Evolutionary conservation across 1,284 basidiomycete genomes (phyloP), one percentile per base, ranked within the genome.

Genomic region (Rhodotorula sp.): DNA sequence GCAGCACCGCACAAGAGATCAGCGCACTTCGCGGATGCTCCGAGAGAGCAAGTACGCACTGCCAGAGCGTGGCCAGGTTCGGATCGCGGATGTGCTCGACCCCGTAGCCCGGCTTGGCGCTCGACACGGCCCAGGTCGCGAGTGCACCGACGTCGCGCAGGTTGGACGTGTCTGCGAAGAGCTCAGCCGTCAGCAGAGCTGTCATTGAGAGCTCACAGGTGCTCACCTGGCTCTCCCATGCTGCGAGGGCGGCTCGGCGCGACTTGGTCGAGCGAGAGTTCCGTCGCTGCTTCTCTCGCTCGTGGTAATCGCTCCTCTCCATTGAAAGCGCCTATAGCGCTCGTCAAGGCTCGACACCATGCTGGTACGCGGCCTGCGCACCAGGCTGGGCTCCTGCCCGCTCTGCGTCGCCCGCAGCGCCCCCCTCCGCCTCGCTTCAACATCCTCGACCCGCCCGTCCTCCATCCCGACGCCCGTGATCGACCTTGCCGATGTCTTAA

Each of bases 61-160:
- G 97, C 97, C 97, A 99, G 78, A 98, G 95, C 0, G 94, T 97
- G 55, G 91, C 89, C 54, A 92, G 89, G 80, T 97, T 91, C 34
- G 87, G 87, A 78, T 98, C 94, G 25, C 89, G 86, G 62, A 99
- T 84, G 83, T 95, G 94, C 78, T 95, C 92, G 27, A 94, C 89
- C 10, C 96, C 95, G 79, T 96, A 97, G 1, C 95, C 95, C 76
- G 95, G 96, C 82, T 99, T 99, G 83, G 89, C 94, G 0, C 91
- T 94, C 29, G 94, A 97, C 15, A 99, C 94, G n/a, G 91, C 90
- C 97, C 97, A 99, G 75, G 90, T 90, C 34, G 91, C 95, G 29
- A 91, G 86, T 64, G 88, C 84, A 21, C 91, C 91, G 64, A 94
- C 91, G 81, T 94, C 90, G 32, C 90, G 90, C 57, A 78, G 65